phyloP scores from a whole-genome alignment of 2,329 filamentous ascomycete species.

The Apiospora rasikravindrae region DNA sequence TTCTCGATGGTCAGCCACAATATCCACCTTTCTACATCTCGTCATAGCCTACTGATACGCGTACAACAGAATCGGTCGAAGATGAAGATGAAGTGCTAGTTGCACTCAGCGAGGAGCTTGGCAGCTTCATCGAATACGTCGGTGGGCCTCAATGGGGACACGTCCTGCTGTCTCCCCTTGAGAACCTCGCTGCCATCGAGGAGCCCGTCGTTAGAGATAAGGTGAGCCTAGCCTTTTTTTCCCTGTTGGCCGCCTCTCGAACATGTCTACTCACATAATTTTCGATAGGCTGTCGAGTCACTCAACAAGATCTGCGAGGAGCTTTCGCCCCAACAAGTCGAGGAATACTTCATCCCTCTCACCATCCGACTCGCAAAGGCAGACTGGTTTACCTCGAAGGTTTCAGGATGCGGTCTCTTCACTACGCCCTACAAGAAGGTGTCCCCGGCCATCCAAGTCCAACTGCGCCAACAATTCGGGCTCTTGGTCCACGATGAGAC shows the following conservation, averaged over 20 bases:
- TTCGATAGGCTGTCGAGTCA: slow-evolving; percentile 86
- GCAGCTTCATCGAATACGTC: slow-evolving; percentile 96
- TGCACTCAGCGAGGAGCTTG: slow-evolving; percentile 94
- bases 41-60: slow-evolving; percentile 21
- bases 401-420: slow-evolving; percentile 95
- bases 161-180: slow-evolving; percentile 93
- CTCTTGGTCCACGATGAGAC: slow-evolving; percentile 97
- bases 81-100: slow-evolving; percentile 99
- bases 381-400: slow-evolving; percentile 99
- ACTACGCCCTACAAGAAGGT: slow-evolving; percentile 93
- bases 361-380: slow-evolving; percentile 96
- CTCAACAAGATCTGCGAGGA: slow-evolving; percentile 98
- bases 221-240: slow-evolving; percentile 56
- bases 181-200: slow-evolving; percentile 98
- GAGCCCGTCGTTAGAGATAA: slow-evolving; percentile 98
- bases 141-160: slow-evolving; percentile 93
- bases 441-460: slow-evolving; percentile 84
- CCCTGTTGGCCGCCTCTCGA: slow-evolving; percentile 16
- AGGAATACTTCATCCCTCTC: slow-evolving; percentile 96
- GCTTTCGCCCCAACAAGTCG: slow-evolving; percentile 88
- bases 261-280: slow-evolving; percentile 25
- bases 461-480: slow-evolving; percentile 88
- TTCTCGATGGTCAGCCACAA: slow-evolving; percentile 83
- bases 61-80: slow-evolving; percentile 85
- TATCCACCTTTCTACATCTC: slow-evolving; percentile 2